Evolutionary conservation across 139 green algal species (phyloP).

Genomic region (Monoraphidium neglectum): DNA sequence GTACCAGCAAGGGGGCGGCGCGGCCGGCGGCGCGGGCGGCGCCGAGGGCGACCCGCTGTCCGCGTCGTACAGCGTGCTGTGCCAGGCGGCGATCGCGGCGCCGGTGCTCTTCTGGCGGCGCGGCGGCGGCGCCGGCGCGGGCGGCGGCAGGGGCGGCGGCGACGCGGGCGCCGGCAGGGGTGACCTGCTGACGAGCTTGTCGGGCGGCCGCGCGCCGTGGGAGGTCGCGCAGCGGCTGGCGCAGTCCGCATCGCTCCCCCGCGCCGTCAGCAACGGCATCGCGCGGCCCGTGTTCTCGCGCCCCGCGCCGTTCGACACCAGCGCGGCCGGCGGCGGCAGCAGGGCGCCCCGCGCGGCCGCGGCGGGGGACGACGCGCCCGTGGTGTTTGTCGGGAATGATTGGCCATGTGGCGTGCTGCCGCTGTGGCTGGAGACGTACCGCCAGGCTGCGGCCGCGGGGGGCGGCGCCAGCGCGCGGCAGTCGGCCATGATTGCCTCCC

Average conservation of each 20-base stretch:
- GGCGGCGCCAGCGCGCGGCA: too few species aligned
- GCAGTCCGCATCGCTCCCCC: neutral
- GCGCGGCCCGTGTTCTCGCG: neutral
- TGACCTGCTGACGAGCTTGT: neutral
- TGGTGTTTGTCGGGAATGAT: constrained; percentile 68
- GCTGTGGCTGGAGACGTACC: constrained; percentile 56
- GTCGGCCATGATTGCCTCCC: neutral
- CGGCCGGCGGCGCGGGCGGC: neutral
- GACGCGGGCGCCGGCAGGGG: too few species aligned
- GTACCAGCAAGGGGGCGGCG: neutral
- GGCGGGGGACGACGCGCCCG: neutral
- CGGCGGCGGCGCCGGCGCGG: neutral
- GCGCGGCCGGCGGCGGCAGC: neutral
- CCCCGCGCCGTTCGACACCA: neutral
- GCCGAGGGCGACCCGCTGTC: constrained; percentile 45
- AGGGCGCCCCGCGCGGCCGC: neutral
- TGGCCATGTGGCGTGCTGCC: constrained; percentile 61
- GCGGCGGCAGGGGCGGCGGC: too few species aligned
- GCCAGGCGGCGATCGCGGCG: constrained; percentile 79
- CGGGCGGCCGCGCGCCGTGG: neutral
- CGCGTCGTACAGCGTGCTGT: constrained; percentile 74
- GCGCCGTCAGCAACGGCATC: constrained; percentile 1
- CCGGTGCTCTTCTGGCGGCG: constrained; percentile 65
- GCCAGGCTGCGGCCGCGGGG: constrained; percentile 17
- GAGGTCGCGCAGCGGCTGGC: neutral